Percentiles rank a stretch among this genome's conserved stretches.
Evolutionary conservation across 345 rosid species (phyloP).

Genomic region (Iberis pinnata): DNA sequence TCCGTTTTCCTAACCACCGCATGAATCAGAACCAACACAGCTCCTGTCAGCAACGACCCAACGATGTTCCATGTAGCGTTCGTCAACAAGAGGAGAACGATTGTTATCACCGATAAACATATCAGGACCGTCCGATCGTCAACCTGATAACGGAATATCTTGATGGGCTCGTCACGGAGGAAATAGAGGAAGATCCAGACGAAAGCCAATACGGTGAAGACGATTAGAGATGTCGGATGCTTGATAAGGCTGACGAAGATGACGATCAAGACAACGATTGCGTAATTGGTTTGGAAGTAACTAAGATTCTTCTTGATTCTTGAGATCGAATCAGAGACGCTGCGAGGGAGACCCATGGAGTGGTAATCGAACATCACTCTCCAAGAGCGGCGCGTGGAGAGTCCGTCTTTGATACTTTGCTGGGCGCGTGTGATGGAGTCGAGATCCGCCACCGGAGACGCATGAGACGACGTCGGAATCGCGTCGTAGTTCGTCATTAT

Average conservation of each 20-base stretch:
- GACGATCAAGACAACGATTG: slow-evolving; percentile 38
- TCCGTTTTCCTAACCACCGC: slow-evolving; percentile 59
- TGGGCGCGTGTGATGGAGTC: slow-evolving; percentile 59
- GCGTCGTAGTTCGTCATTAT: slow-evolving; percentile 68
- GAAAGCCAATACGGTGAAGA: slow-evolving; percentile 47
- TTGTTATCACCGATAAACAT: slow-evolving; percentile 39
- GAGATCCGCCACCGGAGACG: slow-evolving; percentile 29
- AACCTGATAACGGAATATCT: slow-evolving; percentile 38
- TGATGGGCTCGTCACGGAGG: slow-evolving; percentile 60
- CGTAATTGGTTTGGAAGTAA: slow-evolving; percentile 58
- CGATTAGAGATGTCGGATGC: slow-evolving; percentile 63
- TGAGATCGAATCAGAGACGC: slow-evolving; percentile 28
- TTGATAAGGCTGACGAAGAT: slow-evolving; percentile 55
- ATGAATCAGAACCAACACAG: slow-evolving; percentile 43
- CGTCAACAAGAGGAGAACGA: slow-evolving; percentile 51
- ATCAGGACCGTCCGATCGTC: slow-evolving; percentile 46
- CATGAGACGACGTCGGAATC: slow-evolving; percentile 62
- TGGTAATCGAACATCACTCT: slow-evolving; percentile 44
- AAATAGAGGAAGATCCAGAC: slow-evolving; percentile 66
- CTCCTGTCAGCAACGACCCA: slow-evolving; percentile 44
- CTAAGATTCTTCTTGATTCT: slow-evolving; percentile 37
- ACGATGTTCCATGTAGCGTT: slow-evolving; percentile 42
- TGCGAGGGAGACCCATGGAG: slow-evolving; percentile 34
- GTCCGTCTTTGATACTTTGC: slow-evolving; percentile 47
- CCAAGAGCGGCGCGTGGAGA: slow-evolving; percentile 64